Conservation (phyloP, 2,329 filamentous ascomycete genomes). For the Trichoderma aggressivum region DNA sequence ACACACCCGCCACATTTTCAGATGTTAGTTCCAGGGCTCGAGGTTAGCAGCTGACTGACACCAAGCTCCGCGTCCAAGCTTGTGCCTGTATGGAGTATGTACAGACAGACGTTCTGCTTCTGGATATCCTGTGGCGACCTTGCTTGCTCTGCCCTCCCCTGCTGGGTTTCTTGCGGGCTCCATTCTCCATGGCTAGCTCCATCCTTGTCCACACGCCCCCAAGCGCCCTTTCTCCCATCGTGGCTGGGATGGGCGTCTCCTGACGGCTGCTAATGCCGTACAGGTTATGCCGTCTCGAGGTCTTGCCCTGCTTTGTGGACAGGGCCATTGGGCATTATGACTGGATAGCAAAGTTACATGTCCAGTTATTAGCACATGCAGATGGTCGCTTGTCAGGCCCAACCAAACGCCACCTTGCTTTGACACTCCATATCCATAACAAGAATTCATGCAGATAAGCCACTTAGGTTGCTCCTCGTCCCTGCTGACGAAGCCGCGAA, state of each 20-base stretch:
- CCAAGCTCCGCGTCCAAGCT: not conserved
- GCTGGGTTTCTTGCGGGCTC: constrained; percentile 5
- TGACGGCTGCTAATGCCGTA: not conserved
- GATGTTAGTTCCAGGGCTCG: constrained; percentile 11
- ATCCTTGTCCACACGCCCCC: constrained; percentile 16
- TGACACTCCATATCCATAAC: constrained; percentile 4
- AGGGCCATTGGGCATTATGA: not conserved
- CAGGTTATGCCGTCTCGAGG: not conserved
- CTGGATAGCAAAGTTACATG: not conserved
- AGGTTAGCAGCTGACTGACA: constrained; percentile 4
- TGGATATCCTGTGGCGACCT: not conserved
- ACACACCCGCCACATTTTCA: constrained; percentile 8
- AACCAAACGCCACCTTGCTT: constrained; percentile 13
- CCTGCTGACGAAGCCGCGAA: constrained; percentile 4
- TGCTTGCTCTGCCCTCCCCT: not conserved
- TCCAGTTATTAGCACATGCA: not conserved
- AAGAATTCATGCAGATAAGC: constrained; percentile 13
- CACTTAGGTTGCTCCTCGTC: constrained; percentile 1
- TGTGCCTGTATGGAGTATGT: not conserved
- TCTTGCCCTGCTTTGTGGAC: not conserved
- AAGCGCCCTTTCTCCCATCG: constrained; percentile 8
- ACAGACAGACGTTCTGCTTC: not conserved
- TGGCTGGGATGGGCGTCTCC: constrained; percentile 1
- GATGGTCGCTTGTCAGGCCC: constrained; percentile 3
- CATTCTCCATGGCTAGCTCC: constrained; percentile 13